Evolutionary conservation across 2,329 filamentous ascomycete genomes (phyloP).

Genomic region (Phyllosticta capitalensis): DNA sequence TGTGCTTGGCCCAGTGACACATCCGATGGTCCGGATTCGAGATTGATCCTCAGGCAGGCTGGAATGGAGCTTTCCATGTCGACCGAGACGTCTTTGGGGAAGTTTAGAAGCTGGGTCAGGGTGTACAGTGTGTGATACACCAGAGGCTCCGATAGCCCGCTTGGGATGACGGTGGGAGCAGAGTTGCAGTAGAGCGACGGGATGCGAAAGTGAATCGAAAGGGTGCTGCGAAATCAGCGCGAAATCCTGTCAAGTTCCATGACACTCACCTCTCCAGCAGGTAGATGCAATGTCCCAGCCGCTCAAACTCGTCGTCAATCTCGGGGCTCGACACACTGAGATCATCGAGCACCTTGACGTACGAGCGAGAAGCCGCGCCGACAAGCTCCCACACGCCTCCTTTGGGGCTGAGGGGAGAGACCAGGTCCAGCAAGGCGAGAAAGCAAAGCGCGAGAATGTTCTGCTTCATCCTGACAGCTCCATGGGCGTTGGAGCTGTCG

Average conservation of each 20-base stretch:
- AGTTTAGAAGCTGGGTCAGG: background rate
- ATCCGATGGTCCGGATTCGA: background rate
- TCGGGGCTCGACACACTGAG: background rate
- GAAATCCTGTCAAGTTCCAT: background rate
- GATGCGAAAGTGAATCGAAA: constrained; percentile 2
- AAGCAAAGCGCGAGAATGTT: background rate
- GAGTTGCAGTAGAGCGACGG: constrained; percentile 8
- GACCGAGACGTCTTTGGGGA: background rate
- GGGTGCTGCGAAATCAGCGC: background rate
- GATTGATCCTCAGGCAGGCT: background rate
- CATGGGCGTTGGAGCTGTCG: background rate
- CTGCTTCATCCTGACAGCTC: background rate
- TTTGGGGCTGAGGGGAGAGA: background rate
- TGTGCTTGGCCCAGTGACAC: constrained; percentile 6
- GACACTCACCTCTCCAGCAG: constrained; percentile 2
- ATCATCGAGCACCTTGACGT: background rate
- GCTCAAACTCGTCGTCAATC: background rate
- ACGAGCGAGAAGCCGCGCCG: constrained; percentile 1
- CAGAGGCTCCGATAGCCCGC: background rate
- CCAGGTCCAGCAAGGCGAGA: background rate
- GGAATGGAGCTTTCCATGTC: background rate
- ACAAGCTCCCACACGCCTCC: background rate
- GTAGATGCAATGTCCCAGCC: constrained; percentile 2
- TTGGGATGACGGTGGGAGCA: background rate
- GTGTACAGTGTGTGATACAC: background rate